Base-by-base conservation (phyloP, 2,329 filamentous ascomycete species). In the Phyllosticta capitalensis region DNA sequence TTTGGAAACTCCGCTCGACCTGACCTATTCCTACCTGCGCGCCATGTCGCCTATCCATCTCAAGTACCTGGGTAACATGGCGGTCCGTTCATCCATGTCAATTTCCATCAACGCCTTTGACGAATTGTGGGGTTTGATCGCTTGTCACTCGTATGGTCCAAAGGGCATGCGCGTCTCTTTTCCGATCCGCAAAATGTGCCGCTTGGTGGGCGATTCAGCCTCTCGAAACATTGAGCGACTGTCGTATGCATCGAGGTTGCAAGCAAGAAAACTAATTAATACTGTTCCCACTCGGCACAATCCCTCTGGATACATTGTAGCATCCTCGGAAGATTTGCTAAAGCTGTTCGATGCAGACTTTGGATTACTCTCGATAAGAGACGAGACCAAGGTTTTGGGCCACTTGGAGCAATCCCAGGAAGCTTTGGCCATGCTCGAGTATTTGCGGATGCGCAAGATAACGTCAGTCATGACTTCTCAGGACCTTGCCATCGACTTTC, bases 11-110 rank as follows among this genome's bases (percentile, higher is more conserved):
- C 90, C 91, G 0, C 72, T 96, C 3, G 90, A 96, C 69, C 84
- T 96, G 71, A 94, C 88, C 1, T 88, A 94, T 67, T 82, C 87
- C 0, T 94, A 95, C 68, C 80, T 95, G 1, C 84, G 91, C 58
- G 90, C 92, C 63, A 95, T 95, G 83, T 95, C 90, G 0, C 90
- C 91, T 0, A 92, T 95, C 50, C 90, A 94, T 68, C 72, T 95
- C 58, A 95, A 95, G 68, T 96, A 95, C 66, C 78, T 96, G 2
- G 81, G 77, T 5, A 91, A 96, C 68, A 96, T 96, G 91, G 87
- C 86, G 7, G 90, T 95, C 0, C 84, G 90, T n/a, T 90, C 90
- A 0, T 95, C 90, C 64, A 96, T 96, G 90, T 95, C 90, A 0
- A 91, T 96, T 62, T 95, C 90, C 1, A 89, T 96, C 67, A 94